Conservation (phyloP, 768 basidiomycete species). For the Pleurotus ostreatus region DNA sequence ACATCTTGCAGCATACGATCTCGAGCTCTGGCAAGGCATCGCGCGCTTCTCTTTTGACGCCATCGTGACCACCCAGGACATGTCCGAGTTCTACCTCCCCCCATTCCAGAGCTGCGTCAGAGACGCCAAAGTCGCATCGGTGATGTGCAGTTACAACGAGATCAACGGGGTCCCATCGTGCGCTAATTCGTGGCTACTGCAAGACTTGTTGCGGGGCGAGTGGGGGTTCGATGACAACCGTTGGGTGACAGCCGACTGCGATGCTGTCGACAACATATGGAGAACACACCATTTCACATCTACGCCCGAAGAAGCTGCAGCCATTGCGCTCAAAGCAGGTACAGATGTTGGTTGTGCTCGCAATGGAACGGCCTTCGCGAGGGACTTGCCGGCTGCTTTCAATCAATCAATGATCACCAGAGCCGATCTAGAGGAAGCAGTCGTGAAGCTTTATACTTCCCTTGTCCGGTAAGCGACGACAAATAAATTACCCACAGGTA, state of each 20-base stretch:
- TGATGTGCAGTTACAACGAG: slow-evolving; percentile 64
- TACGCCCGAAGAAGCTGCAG: slow-evolving; percentile 42
- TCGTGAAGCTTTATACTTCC: slow-evolving; percentile 46
- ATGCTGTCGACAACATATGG: slow-evolving; percentile 49
- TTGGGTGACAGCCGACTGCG: slow-evolving; percentile 58
- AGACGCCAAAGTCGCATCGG: slow-evolving; percentile 54
- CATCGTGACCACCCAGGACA: slow-evolving; percentile 47
- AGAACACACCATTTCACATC: slow-evolving; percentile 44
- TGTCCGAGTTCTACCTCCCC: slow-evolving; percentile 52
- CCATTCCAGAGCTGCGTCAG: slow-evolving; percentile 58
- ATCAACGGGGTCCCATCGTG: slow-evolving; percentile 59
- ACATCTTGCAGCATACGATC: slow-evolving; percentile 56
- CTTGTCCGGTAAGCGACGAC: slow-evolving; percentile 40
- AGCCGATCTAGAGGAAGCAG: slow-evolving; percentile 36
- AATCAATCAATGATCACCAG: slow-evolving; percentile 43
- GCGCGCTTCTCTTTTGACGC: slow-evolving; percentile 49
- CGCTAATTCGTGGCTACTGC: slow-evolving; percentile 48
- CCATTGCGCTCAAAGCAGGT: slow-evolving; percentile 46
- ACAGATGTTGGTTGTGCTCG: slow-evolving; percentile 47
- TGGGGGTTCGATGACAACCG: slow-evolving; percentile 49
- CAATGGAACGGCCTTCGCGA: slow-evolving; percentile 37
- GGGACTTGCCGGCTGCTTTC: slow-evolving; percentile 42
- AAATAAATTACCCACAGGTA: not conserved
- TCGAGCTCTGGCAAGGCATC: slow-evolving; percentile 54
- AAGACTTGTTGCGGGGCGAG: slow-evolving; percentile 43